Percentiles rank a stretch among this genome's conserved stretches.
Conservation (phyloP, 2,329 filamentous ascomycete species). For the Colletotrichum lentis region DNA sequence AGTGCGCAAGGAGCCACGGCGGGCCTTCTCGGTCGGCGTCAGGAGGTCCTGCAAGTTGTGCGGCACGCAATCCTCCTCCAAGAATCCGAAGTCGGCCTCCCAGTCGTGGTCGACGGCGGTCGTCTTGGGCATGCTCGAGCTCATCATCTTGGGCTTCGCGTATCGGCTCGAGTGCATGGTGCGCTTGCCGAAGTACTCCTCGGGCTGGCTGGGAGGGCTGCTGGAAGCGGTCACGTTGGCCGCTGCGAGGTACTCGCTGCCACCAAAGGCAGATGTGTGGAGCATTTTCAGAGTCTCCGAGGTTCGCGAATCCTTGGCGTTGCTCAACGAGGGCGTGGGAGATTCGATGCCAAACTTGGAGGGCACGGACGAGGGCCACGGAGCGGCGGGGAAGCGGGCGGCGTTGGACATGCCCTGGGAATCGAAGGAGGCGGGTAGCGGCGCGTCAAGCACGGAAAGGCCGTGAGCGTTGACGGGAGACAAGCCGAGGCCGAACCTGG, state of each 20-base stretch:
- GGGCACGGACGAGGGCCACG: slow-evolving; percentile 91
- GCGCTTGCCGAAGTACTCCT: slow-evolving; percentile 75
- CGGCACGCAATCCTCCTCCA: slow-evolving; percentile 87
- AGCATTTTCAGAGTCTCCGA: slow-evolving; percentile 71
- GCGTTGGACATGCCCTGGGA: slow-evolving; percentile 94
- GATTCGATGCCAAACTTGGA: slow-evolving; percentile 90
- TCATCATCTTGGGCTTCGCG: slow-evolving; percentile 72
- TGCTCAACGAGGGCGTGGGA: slow-evolving; percentile 76
- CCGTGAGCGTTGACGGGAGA: slow-evolving; percentile 77
- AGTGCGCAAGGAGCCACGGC: slow-evolving; percentile 66
- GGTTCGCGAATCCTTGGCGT: slow-evolving; percentile 66
- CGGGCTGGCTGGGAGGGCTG: slow-evolving; percentile 62
- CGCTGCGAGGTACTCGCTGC: slow-evolving; percentile 69
- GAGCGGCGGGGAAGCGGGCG: slow-evolving; percentile 78
- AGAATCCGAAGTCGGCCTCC: slow-evolving; percentile 75
- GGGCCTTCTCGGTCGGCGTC: slow-evolving; percentile 72
- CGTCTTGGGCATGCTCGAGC: slow-evolving; percentile 73
- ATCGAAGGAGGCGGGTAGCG: slow-evolving; percentile 92
- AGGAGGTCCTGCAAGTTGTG: slow-evolving; percentile 72
- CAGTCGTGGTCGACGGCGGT: slow-evolving; percentile 71
- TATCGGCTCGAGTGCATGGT: slow-evolving; percentile 74
- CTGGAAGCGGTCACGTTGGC: slow-evolving; percentile 47
- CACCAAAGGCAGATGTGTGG: slow-evolving; percentile 73
- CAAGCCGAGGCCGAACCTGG: slow-evolving; percentile 73
- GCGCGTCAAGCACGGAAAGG: slow-evolving; percentile 91